Percentiles rank a stretch among this genome's conserved stretches.
Evolutionary conservation across 345 rosid species (phyloP).

Genomic region (Turritis glabra): DNA sequence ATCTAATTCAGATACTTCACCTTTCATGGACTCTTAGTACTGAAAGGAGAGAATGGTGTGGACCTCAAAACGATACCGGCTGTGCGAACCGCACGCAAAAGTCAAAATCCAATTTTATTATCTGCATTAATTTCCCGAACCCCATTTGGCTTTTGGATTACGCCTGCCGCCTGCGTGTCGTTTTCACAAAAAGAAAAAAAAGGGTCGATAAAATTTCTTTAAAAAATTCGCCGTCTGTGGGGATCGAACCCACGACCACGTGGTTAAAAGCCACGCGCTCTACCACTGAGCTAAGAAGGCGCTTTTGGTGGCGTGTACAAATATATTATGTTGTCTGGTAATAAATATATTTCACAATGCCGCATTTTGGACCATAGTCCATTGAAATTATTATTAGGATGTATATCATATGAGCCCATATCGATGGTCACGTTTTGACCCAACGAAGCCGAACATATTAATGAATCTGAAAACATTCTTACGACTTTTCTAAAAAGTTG

Average conservation of each 20-base stretch:
- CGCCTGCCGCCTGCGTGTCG: neutral
- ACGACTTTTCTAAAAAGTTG: neutral
- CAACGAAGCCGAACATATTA: neutral
- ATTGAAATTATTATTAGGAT: too few relatives aligned
- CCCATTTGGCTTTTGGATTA: too few relatives aligned
- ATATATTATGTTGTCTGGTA: too few relatives aligned
- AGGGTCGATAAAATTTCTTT: too few relatives aligned
- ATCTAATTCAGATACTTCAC: neutral
- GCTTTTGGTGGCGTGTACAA: too few relatives aligned
- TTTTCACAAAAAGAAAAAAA: neutral
- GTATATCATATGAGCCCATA: neutral
- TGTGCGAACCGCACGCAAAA: neutral
- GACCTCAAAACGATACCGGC: neutral
- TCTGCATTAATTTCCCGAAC: neutral
- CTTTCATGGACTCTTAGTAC: neutral
- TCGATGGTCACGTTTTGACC: neutral
- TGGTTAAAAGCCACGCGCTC: conserved; percentile 85
- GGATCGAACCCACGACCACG: conserved; percentile 84
- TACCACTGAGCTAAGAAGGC: conserved; percentile 82
- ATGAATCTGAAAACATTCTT: neutral
- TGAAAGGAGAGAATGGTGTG: neutral
- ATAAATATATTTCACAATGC: too few relatives aligned
- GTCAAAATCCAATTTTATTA: neutral
- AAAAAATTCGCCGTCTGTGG: conserved; percentile 58
- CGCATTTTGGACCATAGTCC: too few relatives aligned